These are phyloP conservation scores for Tetrapisispora namnaoensis DNA, from an alignment of 805 yeast genomes.

Conservation along the genomic window DNA sequence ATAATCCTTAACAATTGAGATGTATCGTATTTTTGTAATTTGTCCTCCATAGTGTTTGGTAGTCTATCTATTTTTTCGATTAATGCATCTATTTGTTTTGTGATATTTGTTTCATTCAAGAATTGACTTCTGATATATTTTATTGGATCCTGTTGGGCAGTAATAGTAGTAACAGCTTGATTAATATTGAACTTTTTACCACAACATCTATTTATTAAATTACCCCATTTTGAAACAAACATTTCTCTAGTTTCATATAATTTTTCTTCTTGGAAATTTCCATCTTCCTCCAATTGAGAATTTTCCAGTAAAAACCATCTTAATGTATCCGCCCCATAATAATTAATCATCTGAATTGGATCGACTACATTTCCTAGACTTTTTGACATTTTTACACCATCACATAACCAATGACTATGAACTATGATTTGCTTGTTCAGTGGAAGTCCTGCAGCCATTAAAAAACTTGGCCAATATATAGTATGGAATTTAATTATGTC, in stretches of 20 bases:
- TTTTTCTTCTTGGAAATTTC: slow-evolving; percentile 60
- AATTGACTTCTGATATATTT: background rate
- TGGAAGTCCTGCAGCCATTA: slow-evolving; percentile 69
- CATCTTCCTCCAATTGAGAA: slow-evolving; percentile 66
- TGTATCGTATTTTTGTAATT: slow-evolving; percentile 40
- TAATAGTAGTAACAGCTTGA: slow-evolving; percentile 31
- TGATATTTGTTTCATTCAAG: slow-evolving; percentile 3
- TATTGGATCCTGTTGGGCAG: slow-evolving; percentile 5
- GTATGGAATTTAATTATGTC: slow-evolving; percentile 86
- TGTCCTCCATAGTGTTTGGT: slow-evolving; percentile 32
- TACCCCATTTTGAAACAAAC: slow-evolving; percentile 75
- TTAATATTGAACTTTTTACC: slow-evolving; percentile 55
- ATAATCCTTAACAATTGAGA: slow-evolving; percentile 46
- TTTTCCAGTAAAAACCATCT: slow-evolving; percentile 70
- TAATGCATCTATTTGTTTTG: slow-evolving; percentile 24
- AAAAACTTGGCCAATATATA: slow-evolving; percentile 86
- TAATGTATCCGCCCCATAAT: slow-evolving; percentile 63
- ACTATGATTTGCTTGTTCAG: slow-evolving; percentile 71
- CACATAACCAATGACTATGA: slow-evolving; percentile 90
- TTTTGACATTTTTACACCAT: slow-evolving; percentile 89
- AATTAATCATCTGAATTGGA: slow-evolving; percentile 54
- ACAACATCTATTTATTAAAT: slow-evolving; percentile 63
- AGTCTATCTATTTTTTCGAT: slow-evolving; percentile 29
- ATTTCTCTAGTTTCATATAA: slow-evolving; percentile 47
- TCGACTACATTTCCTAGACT: slow-evolving; percentile 90